Conservation (phyloP, 345 rosid species). For the Ceriops decandra region DNA sequence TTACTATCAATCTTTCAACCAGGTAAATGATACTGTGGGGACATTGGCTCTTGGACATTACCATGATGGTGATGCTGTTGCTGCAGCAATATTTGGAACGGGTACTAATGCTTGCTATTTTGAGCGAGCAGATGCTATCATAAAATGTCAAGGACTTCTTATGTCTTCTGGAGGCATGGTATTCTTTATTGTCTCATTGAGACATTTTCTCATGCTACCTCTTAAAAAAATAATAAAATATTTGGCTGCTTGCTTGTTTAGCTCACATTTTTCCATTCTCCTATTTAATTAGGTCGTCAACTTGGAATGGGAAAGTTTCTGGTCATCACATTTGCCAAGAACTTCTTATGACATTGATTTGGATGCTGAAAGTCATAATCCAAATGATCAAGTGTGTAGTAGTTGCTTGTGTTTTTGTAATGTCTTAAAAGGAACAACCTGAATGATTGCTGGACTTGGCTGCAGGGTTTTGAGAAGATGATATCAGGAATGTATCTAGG, state of each 20-base stretch:
- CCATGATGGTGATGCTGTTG: constrained; percentile 85
- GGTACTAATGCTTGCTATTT: constrained; percentile 95
- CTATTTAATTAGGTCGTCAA: constrained; percentile 64
- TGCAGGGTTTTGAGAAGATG: constrained; percentile 98
- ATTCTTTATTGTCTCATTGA: constrained; percentile 26
- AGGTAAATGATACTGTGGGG: constrained; percentile 98
- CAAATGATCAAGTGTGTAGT: constrained; percentile 67
- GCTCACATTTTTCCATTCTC: constrained; percentile 6
- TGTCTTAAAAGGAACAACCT: not conserved
- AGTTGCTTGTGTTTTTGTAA: not conserved
- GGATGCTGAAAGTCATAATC: constrained; percentile 80
- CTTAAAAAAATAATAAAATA: constrained; percentile 1
- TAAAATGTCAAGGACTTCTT: constrained; percentile 86
- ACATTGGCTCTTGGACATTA: constrained; percentile 87
- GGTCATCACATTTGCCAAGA: constrained; percentile 96
- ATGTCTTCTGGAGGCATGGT: constrained; percentile 94
- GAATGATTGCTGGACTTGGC: constrained; percentile 15
- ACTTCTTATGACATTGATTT: constrained; percentile 82
- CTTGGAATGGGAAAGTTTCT: constrained; percentile 98
- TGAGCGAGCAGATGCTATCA: constrained; percentile 85
- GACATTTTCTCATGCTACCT: not conserved
- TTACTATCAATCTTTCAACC: constrained; percentile 14
- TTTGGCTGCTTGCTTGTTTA: not conserved
- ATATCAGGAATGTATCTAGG: constrained; percentile 96
- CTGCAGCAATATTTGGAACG: constrained; percentile 85